A percentile compares a stretch with the other conserved stretches of the same genome.
phyloP scores from a whole-genome alignment of 2,329 filamentous ascomycete species.

The Pestalotiopsis sp. region DNA sequence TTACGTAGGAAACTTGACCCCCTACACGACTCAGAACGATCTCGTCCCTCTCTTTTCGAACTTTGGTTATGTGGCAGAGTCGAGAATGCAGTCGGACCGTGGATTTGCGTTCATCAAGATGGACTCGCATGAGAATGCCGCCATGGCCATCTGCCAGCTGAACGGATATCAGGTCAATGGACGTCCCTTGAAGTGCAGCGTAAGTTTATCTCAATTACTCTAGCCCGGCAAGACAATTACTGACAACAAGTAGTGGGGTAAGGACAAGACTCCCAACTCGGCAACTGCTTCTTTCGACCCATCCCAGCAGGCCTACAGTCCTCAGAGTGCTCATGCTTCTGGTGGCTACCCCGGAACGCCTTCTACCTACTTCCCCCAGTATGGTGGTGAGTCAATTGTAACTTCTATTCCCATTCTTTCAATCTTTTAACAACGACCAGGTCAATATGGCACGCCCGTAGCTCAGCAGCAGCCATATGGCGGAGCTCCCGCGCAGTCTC shows the following conservation, averaged over 20 bases:
- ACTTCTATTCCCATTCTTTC: constrained; percentile 18
- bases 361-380: constrained; percentile 88
- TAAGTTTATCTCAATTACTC: constrained; percentile 57
- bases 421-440: constrained; percentile 40
- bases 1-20: constrained; percentile 97
- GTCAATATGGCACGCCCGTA: constrained; percentile 49
- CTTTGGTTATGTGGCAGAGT: constrained; percentile 97
- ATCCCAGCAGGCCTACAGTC: constrained; percentile 69
- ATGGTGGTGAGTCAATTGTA: constrained; percentile 67
- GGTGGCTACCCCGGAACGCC: constrained; percentile 77
- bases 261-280: constrained; percentile 84
- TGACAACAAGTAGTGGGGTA: constrained; percentile 79
- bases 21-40: constrained; percentile 95
- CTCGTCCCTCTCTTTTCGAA: constrained; percentile 98
- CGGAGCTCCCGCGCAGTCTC: constrained; percentile 63
- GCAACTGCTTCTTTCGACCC: constrained; percentile 73
- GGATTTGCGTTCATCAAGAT: constrained; percentile 99
- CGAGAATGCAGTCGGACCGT: constrained; percentile 95
- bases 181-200: constrained; percentile 95
- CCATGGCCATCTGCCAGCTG: constrained; percentile 97
- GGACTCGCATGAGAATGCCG: constrained; percentile 97
- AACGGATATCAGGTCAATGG: constrained; percentile 99
- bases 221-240: constrained; percentile 20
- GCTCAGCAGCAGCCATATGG: constrained; percentile 71
- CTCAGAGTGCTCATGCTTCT: constrained; percentile 74